A percentile compares a stretch with the other conserved stretches of the same genome.
These are phyloP conservation scores for Euphorbia peplus DNA, from an alignment of 345 rosid species.

Conservation along the genomic window DNA sequence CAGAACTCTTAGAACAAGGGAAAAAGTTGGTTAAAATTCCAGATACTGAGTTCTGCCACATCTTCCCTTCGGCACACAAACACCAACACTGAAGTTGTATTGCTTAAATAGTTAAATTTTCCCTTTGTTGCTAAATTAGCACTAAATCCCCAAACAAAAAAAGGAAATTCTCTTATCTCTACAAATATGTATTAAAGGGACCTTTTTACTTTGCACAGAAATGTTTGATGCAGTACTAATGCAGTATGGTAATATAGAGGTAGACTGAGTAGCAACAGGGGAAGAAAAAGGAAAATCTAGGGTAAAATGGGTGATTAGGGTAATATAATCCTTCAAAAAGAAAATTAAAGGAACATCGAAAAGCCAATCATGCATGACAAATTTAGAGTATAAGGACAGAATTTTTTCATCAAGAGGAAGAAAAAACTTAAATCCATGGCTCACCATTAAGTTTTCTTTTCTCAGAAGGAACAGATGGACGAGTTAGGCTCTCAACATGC, in stretches of 20 bases:
- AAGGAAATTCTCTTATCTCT: neutral
- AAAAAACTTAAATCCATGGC: constrained; percentile 12
- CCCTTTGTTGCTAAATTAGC: neutral
- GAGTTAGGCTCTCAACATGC: constrained; percentile 37
- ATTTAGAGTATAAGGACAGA: neutral
- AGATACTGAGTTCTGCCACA: neutral
- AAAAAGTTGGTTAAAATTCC: neutral
- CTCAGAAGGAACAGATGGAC: constrained; percentile 43
- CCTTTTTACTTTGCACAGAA: neutral
- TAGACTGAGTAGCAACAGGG: too few species aligned
- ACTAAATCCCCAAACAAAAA: neutral
- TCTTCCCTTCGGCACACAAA: neutral
- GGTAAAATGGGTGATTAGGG: too few species aligned
- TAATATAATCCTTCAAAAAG: neutral
- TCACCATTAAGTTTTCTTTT: constrained; percentile 84
- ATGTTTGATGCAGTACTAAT: neutral
- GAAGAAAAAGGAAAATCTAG: too few species aligned
- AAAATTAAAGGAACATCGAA: neutral
- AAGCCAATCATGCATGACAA: neutral
- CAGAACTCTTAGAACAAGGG: neutral
- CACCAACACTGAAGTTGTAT: neutral
- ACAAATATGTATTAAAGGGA: neutral
- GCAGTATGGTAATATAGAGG: neutral
- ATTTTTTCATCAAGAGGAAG: too few species aligned
- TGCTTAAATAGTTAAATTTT: neutral